Evolutionary conservation across 176 grass and related monocot species (phyloP), one percentile per base, ranked within the genome.

Genomic region (Oropetium thomaeum): DNA sequence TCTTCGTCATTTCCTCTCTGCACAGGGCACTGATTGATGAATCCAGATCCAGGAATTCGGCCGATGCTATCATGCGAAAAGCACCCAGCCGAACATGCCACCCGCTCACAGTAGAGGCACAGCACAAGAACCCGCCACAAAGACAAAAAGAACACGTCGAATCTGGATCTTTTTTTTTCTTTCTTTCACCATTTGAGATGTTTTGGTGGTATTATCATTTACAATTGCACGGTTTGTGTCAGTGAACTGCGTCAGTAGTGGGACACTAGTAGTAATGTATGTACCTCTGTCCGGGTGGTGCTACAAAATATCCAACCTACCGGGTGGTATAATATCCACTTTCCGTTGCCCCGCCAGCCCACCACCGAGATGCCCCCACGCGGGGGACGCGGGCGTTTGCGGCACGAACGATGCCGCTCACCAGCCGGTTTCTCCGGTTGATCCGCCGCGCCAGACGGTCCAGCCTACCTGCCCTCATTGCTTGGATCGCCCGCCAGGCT

Each of bases 151-250:
- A 6, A 26, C 2, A 1, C 10, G 17, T 19, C 61, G 55, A 9
- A 43, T 69, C 7, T 29, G 22, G 70, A 67, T 5, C 9, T 27
- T 45, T n/a, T 49, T 71, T 48, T 1, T 48, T 70, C n/a, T n/a
- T 38, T 5, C 13, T 61, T 55, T 11, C 54, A 59, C 30, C 69
- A 67, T 44, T 34, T 65, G 47, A 23, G 65, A 42, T 45, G 42
- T 28, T 51, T 7, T 57, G 51, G 39, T 29, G 16, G 31, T 51
- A 60, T 37, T 22, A 52, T 45, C 62, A 83, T 79, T 83, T 87
- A 87, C 74, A 83, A 40, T 73, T 65, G 26, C 70, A 64, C 44
- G 75, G 69, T 37, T 13, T 13, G 20, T 68, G 85, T 88, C 74
- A 87, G 66, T 71, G 32, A 80, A 32, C 10, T 34, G 17, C 20